phyloP scores from a whole-genome alignment of 495 filamentous ascomycete species.

The Podospora fimiseda region DNA sequence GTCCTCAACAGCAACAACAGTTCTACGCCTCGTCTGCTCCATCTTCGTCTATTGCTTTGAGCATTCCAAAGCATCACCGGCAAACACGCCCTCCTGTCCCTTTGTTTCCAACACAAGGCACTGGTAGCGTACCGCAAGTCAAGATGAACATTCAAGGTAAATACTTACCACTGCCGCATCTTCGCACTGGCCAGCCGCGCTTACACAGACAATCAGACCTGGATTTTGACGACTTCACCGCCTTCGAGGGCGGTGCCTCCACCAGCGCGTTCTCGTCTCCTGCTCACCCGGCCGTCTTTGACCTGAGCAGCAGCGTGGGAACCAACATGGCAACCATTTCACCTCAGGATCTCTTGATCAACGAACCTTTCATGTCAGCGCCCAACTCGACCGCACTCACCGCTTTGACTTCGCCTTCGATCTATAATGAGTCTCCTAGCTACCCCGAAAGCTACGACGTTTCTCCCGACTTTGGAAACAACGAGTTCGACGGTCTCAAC shows the following conservation, averaged over 20 bases:
- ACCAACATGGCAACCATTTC: slow-evolving; percentile 67
- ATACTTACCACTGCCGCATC: slow-evolving; percentile 6
- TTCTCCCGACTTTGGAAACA: slow-evolving; percentile 60
- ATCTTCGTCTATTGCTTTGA: slow-evolving; percentile 39
- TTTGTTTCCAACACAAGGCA: slow-evolving; percentile 45
- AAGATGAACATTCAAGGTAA: slow-evolving; percentile 46
- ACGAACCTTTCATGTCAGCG: slow-evolving; percentile 60
- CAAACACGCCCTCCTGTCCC: slow-evolving; percentile 45
- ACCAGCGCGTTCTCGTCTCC: slow-evolving; percentile 48
- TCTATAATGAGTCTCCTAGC: slow-evolving; percentile 68
- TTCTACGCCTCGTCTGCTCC: slow-evolving; percentile 51
- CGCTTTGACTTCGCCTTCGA: slow-evolving; percentile 74
- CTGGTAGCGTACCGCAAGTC: slow-evolving; percentile 35
- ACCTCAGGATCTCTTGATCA: slow-evolving; percentile 70
- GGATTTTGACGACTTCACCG: slow-evolving; percentile 45
- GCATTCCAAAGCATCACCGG: slow-evolving; percentile 38
- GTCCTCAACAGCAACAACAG: slow-evolving; percentile 33
- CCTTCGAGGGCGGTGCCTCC: slow-evolving; percentile 46
- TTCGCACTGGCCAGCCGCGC: slow-evolving; percentile 21
- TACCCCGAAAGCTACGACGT: slow-evolving; percentile 62
- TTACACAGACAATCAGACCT: slow-evolving; percentile 43
- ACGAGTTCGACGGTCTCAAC: slow-evolving; percentile 38
- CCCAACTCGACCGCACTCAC: slow-evolving; percentile 81
- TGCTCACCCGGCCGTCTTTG: slow-evolving; percentile 41
- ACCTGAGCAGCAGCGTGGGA: slow-evolving; percentile 35